These are phyloP conservation scores for Ustilago xerochloae DNA, from an alignment of 1,284 basidiomycete genomes.

Conservation along the genomic window DNA sequence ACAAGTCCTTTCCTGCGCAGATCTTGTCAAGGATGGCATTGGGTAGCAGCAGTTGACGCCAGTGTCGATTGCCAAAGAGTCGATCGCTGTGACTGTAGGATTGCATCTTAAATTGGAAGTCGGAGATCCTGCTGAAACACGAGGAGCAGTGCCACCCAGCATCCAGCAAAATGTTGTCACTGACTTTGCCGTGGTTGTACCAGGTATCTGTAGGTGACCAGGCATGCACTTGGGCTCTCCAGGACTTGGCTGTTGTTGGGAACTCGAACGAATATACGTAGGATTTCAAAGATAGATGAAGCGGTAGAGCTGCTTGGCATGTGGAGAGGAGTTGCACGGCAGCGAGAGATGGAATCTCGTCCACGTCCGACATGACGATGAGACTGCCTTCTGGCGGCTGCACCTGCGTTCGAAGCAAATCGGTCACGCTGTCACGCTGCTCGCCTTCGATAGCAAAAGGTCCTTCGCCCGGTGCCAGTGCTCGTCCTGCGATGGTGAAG, in stretches of 20 bases:
- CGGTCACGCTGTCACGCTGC: slow-evolving; percentile 11
- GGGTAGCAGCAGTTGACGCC: slow-evolving; percentile 71
- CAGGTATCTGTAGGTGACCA: slow-evolving; percentile 69
- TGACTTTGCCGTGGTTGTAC: slow-evolving; percentile 75
- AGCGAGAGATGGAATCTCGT: slow-evolving; percentile 75
- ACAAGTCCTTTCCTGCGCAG: slow-evolving; percentile 76
- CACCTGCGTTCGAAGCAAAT: slow-evolving; percentile 3
- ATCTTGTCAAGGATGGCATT: slow-evolving; percentile 74
- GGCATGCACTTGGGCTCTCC: slow-evolving; percentile 74
- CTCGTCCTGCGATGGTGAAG: slow-evolving; percentile 18
- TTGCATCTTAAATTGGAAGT: slow-evolving; percentile 76
- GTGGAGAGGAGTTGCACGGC: slow-evolving; percentile 74
- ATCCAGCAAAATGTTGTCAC: slow-evolving; percentile 74
- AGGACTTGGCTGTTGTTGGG: slow-evolving; percentile 70
- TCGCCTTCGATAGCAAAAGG: slow-evolving; percentile 31
- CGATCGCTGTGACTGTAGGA: slow-evolving; percentile 77
- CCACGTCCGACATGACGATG: slow-evolving; percentile 77
- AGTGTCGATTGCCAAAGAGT: slow-evolving; percentile 72
- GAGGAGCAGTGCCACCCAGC: slow-evolving; percentile 73
- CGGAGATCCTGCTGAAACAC: slow-evolving; percentile 75
- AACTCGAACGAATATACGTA: slow-evolving; percentile 78
- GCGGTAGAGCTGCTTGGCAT: slow-evolving; percentile 74
- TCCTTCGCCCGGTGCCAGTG: slow-evolving; percentile 13
- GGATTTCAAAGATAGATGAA: slow-evolving; percentile 77
- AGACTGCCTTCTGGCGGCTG: slow-evolving; percentile 63